Percentiles rank a stretch among this genome's conserved stretches.
phyloP scores from a whole-genome alignment of 129 eudicot species.

The Escallonia rubra region DNA sequence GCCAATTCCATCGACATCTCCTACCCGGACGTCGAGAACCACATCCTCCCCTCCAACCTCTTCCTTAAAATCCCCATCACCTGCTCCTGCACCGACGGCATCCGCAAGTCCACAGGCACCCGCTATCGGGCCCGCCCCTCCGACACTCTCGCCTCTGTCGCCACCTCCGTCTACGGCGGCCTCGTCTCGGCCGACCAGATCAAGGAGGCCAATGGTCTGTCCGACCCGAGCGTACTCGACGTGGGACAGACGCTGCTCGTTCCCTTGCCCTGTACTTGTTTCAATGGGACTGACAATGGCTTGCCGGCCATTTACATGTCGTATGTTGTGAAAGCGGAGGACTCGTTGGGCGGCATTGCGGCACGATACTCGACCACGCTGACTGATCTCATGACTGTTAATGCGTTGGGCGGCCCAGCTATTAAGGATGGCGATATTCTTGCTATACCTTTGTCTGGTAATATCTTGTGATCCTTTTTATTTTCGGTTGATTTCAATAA shows the following conservation, averaged over 20 bases:
- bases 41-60: conserved; percentile 74
- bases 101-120: conserved; percentile 62
- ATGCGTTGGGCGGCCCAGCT: conserved; percentile 66
- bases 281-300: conserved; percentile 72
- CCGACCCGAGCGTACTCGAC: conserved; percentile 66
- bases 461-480: background rate
- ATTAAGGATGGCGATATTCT: conserved; percentile 86
- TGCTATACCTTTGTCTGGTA: conserved; percentile 91
- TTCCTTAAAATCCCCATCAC: conserved; percentile 69
- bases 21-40: conserved; percentile 83
- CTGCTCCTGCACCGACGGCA: conserved; percentile 86
- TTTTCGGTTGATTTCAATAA: too few species aligned
- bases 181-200: conserved; percentile 92
- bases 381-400: conserved; percentile 87
- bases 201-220: conserved; percentile 61
- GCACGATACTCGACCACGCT: conserved; percentile 59
- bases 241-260: conserved; percentile 68
- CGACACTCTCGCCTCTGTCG: conserved; percentile 62
- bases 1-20: conserved; percentile 79
- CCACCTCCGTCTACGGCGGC: conserved; percentile 71
- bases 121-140: conserved; percentile 76
- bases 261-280: conserved; percentile 93
- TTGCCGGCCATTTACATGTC: conserved; percentile 80
- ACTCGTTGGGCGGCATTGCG: conserved; percentile 65
- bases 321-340: conserved; percentile 68